These are phyloP conservation scores for Gynochthodes officinalis DNA, from an alignment of 257 asterid species.

Conservation along the genomic window DNA sequence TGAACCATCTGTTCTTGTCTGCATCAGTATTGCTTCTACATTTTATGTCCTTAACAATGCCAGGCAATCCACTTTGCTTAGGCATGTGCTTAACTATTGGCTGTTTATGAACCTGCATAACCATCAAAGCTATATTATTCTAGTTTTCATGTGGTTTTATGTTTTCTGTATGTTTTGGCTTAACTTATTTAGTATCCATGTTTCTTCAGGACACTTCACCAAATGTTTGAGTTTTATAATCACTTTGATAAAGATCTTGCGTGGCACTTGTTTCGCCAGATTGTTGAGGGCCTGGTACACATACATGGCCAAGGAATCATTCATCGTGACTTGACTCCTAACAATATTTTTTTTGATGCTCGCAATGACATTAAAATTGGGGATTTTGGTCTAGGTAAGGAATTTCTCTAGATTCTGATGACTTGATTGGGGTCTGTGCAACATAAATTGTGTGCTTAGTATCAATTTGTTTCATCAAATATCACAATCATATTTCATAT, in stretches of 20 bases:
- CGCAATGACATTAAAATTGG: slow-evolving; percentile 96
- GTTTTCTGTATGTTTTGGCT: neutral
- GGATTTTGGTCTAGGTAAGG: slow-evolving; percentile 98
- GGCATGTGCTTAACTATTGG: neutral
- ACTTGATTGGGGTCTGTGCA: slow-evolving; percentile 8
- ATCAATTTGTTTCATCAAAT: too few species aligned
- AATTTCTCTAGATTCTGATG: slow-evolving; percentile 13
- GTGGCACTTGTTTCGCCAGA: slow-evolving; percentile 94
- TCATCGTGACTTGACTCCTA: slow-evolving; percentile 98
- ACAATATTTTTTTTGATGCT: slow-evolving; percentile 91
- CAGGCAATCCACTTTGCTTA: neutral
- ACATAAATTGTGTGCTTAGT: neutral
- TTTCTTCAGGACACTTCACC: slow-evolving; percentile 79
- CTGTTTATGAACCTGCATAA: neutral
- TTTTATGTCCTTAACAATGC: neutral
- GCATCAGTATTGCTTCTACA: neutral
- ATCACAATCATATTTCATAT: too few species aligned
- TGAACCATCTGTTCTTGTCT: too few species aligned
- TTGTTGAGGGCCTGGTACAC: slow-evolving; percentile 95
- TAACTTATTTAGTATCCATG: slow-evolving; percentile 15
- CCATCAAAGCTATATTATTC: neutral
- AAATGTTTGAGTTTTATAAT: slow-evolving; percentile 80
- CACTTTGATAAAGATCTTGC: slow-evolving; percentile 86
- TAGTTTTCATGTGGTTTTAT: neutral
- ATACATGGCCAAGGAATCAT: slow-evolving; percentile 97